Percentiles rank a stretch among this genome's conserved stretches.
Evolutionary conservation across 352 stramenopile genomes (phyloP).

Genomic region (Pythium brachiatum): DNA sequence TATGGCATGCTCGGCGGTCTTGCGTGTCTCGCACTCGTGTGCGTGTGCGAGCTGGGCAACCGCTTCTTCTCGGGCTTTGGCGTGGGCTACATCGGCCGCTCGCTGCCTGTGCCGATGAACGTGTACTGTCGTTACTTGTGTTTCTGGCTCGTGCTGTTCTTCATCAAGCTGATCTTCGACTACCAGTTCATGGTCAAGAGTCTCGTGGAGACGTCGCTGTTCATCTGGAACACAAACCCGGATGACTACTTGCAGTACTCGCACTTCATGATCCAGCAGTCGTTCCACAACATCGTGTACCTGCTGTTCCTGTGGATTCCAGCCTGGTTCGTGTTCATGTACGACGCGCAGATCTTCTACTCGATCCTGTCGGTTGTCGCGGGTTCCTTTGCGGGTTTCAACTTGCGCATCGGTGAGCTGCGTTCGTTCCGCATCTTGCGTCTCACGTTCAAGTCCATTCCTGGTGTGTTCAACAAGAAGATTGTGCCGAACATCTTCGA

Average conservation of each 20-base stretch:
- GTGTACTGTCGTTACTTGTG: conserved; percentile 77
- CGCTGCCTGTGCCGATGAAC: conserved; percentile 63
- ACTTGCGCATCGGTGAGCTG: conserved; percentile 80
- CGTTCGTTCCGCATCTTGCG: conserved; percentile 83
- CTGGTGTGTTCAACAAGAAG: conserved; percentile 87
- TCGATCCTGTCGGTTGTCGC: conserved; percentile 73
- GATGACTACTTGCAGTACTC: conserved; percentile 76
- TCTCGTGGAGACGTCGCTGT: conserved; percentile 81
- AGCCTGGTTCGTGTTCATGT: conserved; percentile 83
- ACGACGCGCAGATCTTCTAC: conserved; percentile 88
- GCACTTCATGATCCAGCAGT: conserved; percentile 80
- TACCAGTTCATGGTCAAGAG: conserved; percentile 87
- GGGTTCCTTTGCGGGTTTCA: conserved; percentile 82
- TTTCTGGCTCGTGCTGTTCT: conserved; percentile 78
- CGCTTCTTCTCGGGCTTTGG: conserved; percentile 65
- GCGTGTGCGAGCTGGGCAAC: conserved; percentile 70
- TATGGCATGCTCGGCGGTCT: conserved; percentile 60
- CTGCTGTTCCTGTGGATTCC: conserved; percentile 83
- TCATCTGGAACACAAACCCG: conserved; percentile 80
- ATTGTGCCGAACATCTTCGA: conserved; percentile 86
- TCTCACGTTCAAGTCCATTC: conserved; percentile 85
- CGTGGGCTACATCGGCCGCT: conserved; percentile 74
- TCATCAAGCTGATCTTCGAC: conserved; percentile 78
- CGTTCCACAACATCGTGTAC: conserved; percentile 85
- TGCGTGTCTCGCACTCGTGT: conserved; percentile 43